Evolutionary conservation across 495 filamentous ascomycete species (phyloP).

Genomic region (Tuber aestivum): DNA sequence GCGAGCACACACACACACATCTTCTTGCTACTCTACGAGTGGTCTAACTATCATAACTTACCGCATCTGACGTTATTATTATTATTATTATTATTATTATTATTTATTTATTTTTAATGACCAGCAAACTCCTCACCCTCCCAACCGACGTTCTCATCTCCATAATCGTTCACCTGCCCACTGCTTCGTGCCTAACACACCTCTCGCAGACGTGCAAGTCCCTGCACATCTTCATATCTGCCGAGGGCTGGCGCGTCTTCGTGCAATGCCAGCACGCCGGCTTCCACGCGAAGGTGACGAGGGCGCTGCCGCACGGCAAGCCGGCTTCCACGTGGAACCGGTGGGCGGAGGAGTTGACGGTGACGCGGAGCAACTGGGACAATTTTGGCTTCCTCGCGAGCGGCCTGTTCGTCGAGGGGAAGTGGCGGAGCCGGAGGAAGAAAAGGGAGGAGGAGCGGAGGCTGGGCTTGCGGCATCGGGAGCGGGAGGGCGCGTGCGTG

Average conservation of each 20-base stretch:
- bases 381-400: not conserved
- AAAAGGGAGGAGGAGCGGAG: not conserved
- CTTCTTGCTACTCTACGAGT: too few relatives aligned
- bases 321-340: not conserved
- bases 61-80: not conserved
- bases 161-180: not conserved
- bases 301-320: not conserved
- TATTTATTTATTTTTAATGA: too few relatives aligned
- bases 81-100: too few relatives aligned
- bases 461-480: not conserved
- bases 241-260: conserved; percentile 1
- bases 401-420: not conserved
- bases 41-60: too few relatives aligned
- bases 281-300: not conserved
- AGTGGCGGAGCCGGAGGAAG: conserved; percentile 1
- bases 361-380: not conserved
- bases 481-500: not conserved
- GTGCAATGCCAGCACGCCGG: not conserved
- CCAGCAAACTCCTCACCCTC: not conserved
- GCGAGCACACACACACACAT: too few relatives aligned
- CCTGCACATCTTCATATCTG: not conserved
- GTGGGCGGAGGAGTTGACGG: not conserved
- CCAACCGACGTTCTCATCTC: not conserved
- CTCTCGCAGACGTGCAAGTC: not conserved
- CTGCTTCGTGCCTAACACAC: not conserved